Conservation (phyloP, 202 grass and related monocot genomes). For the Setaria italica region DNA sequence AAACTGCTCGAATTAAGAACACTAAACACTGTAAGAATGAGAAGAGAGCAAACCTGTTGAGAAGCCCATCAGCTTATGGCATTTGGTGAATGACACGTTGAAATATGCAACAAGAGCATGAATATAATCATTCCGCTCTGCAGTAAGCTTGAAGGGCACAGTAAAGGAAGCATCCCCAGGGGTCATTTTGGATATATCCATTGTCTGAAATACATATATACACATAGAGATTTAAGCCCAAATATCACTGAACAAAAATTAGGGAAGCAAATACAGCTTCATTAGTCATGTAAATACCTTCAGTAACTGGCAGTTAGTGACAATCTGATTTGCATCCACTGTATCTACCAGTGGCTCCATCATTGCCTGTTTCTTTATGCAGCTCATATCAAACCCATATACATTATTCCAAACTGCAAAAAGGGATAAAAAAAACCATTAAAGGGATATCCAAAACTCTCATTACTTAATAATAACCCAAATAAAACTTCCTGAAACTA, state of each 20-base stretch:
- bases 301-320: slow-evolving; percentile 86
- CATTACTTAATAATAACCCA: not conserved
- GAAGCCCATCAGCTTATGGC: slow-evolving; percentile 92
- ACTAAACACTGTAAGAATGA: not conserved
- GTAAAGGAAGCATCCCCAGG: slow-evolving; percentile 89
- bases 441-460: slow-evolving; percentile 29
- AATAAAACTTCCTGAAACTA: not conserved
- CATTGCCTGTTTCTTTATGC: slow-evolving; percentile 97
- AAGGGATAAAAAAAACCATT: not conserved
- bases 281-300: slow-evolving; percentile 56
- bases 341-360: slow-evolving; percentile 94
- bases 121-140: slow-evolving; percentile 90
- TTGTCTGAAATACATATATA: slow-evolving; percentile 57
- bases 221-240: not conserved
- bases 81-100: slow-evolving; percentile 94
- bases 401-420: slow-evolving; percentile 90
- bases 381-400: slow-evolving; percentile 99
- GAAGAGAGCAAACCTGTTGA: slow-evolving; percentile 73
- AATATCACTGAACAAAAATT: not conserved
- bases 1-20: not conserved
- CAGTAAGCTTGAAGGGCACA: slow-evolving; percentile 87
- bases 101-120: slow-evolving; percentile 98
- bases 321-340: slow-evolving; percentile 87
- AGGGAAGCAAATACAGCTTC: not conserved
- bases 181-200: slow-evolving; percentile 97